Percentiles rank a stretch among this genome's conserved stretches.
Evolutionary conservation across 2,329 filamentous ascomycete genomes (phyloP).

Genomic region (Aspergillus fumigatus): DNA sequence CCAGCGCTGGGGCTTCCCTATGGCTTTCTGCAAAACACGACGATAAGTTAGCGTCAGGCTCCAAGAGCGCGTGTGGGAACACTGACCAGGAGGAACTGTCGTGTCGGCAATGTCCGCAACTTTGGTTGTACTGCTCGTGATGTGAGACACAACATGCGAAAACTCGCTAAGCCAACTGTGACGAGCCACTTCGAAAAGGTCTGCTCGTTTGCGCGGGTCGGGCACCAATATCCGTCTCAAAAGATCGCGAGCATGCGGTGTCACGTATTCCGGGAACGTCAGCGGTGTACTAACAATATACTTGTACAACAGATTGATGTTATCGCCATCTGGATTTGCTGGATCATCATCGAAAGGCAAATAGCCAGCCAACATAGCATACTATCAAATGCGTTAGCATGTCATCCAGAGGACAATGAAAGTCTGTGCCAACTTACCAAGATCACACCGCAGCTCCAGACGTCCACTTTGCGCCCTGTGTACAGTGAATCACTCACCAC

Average conservation of each 20-base stretch:
- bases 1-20: conserved; percentile 58
- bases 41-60: conserved; percentile 3
- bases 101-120: conserved; percentile 79
- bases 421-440: conserved; percentile 59
- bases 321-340: conserved; percentile 96
- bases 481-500: conserved; percentile 97
- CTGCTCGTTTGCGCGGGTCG: conserved; percentile 88
- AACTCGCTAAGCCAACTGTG: conserved; percentile 99
- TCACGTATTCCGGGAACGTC: conserved; percentile 98
- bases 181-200: conserved; percentile 92
- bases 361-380: conserved; percentile 97
- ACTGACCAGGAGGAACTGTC: conserved; percentile 57
- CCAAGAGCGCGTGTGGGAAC: not conserved
- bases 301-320: conserved; percentile 98
- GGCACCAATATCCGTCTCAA: conserved; percentile 90
- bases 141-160: conserved; percentile 92
- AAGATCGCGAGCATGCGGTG: conserved; percentile 89
- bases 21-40: conserved; percentile 40
- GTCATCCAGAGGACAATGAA: not conserved
- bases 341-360: conserved; percentile 97
- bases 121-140: conserved; percentile 90
- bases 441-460: conserved; percentile 99
- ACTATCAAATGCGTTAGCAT: conserved; percentile 52
- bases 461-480: conserved; percentile 94
- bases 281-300: conserved; percentile 97